Conservation (phyloP, 2,329 filamentous ascomycete genomes). For the Colletotrichum tanaceti region DNA sequence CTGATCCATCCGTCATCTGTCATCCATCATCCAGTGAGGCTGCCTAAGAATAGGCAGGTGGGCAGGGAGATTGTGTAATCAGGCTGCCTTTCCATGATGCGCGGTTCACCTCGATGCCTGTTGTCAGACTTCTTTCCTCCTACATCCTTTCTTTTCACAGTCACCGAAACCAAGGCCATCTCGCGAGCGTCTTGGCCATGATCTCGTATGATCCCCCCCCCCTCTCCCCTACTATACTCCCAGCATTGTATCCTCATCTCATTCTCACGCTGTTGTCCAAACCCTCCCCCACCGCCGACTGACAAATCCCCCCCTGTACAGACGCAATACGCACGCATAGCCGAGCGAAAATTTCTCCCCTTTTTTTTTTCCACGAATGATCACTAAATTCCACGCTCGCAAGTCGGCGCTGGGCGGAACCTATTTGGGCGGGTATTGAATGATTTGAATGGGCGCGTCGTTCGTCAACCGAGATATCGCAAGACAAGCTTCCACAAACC, state of each 20-base stretch:
- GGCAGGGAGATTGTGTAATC: conserved; percentile 2
- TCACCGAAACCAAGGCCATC: neutral
- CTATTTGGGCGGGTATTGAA: no score
- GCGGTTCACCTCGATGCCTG: neutral
- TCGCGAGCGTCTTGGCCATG: neutral
- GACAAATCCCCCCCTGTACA: neutral
- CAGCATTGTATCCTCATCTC: no score
- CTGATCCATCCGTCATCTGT: neutral
- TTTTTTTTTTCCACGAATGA: neutral
- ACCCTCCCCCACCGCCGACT: conserved; percentile 13
- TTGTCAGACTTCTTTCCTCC: neutral
- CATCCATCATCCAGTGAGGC: no score
- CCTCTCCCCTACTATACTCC: no score
- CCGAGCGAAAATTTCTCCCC: conserved; percentile 3
- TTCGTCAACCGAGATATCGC: neutral
- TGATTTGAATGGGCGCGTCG: neutral
- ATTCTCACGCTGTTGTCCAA: neutral
- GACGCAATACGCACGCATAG: conserved; percentile 11
- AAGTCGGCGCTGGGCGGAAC: no score
- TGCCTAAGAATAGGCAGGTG: neutral
- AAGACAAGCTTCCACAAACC: neutral
- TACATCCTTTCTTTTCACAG: conserved; percentile 1
- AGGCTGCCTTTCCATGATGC: neutral
- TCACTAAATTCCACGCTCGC: neutral
- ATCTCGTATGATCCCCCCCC: neutral